Evolutionary conservation across 495 filamentous ascomycete species (phyloP), one percentile per base, ranked within the genome.

Genomic region (Hamigera avellanea): DNA sequence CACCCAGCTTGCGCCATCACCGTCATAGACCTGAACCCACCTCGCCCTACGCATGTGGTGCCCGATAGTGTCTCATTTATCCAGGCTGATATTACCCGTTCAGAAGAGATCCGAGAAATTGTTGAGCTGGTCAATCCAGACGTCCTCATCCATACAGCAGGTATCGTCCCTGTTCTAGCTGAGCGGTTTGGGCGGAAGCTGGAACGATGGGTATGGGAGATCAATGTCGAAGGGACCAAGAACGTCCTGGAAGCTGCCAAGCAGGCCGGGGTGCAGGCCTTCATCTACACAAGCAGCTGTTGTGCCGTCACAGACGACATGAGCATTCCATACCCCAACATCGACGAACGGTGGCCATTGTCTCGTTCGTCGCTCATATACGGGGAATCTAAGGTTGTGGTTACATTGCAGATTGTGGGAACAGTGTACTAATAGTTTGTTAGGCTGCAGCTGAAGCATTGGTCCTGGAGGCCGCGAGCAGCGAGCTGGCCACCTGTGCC

Each of bases 211-310:
- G 54, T 63, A 8, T 62, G 62, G 54, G 57, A 49, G 23, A 56
- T 72, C 36, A 81, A 82, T 54, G 57, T 78, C 21, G 66, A 68
- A 17, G 76, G 76, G 37, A 75, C 75, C 14, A 57, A 54, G 33
- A 73, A 78, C 44, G 66, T 77, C 32, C 53, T 83, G 13, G 52
- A 61, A 14, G 68, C 64, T 2, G 64, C 75, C 14, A 60, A 62
- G 40, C 43, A 49, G 18, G 55, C 52, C 18, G 67, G 65, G 14
- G 71, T 70, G 14, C 53, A 61, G 35, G 68, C 70, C 27, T 75
- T 83, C 37, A 51, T 82, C 12, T 69, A 69, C 40, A 80, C 76
- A 2, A 70, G 68, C 40, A 69, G 54, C 41, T 75, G 69, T 42
- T 70, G 69, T 15, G 65, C 69, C 27, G 55, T 74, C 33, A 67